Evolutionary conservation across 1,284 basidiomycete genomes (phyloP).

Genomic region (Hemileia vastatrix): DNA sequence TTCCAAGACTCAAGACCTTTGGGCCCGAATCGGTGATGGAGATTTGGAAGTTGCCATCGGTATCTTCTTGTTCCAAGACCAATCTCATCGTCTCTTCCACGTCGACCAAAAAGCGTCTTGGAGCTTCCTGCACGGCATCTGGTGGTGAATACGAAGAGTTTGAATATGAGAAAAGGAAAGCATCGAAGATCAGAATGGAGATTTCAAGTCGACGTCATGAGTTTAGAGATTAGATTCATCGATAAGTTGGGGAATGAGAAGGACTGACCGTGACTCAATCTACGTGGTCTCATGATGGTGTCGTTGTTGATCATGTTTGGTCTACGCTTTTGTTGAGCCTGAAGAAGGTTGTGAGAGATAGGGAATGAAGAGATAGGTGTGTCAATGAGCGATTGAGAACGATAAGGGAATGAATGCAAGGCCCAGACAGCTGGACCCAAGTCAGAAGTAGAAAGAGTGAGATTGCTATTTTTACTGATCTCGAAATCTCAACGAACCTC

Average conservation of each 20-base stretch:
- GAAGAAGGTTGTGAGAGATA: no score
- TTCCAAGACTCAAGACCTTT: constrained; percentile 88
- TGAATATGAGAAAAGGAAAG: constrained; percentile 45
- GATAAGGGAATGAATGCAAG: no score
- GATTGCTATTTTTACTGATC: no score
- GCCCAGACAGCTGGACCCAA: no score
- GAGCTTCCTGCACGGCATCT: no score
- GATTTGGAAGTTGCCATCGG: constrained; percentile 84
- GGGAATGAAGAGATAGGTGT: no score
- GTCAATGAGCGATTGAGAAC: no score
- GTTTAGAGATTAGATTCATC: neutral
- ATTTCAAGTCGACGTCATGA: neutral
- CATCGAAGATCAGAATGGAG: no score
- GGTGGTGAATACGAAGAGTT: no score
- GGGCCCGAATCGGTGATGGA: constrained; percentile 92
- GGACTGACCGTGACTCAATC: constrained; percentile 38
- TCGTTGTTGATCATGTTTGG: constrained; percentile 38
- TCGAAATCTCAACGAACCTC: no score
- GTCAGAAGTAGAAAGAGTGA: no score
- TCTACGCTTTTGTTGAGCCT: constrained; percentile 40
- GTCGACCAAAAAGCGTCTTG: constrained; percentile 82
- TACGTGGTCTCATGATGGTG: constrained; percentile 35
- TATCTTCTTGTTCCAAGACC: constrained; percentile 93
- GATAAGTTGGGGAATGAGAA: neutral
- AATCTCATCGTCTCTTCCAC: constrained; percentile 96